Evolutionary conservation across 2,329 filamentous ascomycete species (phyloP), one percentile per base, ranked within the genome.

Genomic region (Scytalidium lignicola): DNA sequence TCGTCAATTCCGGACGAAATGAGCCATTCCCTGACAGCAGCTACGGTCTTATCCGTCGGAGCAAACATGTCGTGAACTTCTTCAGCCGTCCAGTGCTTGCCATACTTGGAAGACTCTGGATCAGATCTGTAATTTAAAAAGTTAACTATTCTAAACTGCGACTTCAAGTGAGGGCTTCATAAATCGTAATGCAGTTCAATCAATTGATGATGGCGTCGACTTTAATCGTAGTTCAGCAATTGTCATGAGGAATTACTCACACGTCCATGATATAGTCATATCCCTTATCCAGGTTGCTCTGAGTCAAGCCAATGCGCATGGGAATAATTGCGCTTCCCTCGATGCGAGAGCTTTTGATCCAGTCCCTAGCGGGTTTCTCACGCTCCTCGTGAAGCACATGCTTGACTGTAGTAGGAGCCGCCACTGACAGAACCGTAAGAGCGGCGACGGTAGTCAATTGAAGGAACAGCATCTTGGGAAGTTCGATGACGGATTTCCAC

Each of bases 221-320:
- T n/a, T 13, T 13, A n/a, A 37, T 37, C 15, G 32, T 13, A 37
- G 15, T 37, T 37, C 5, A 4, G 32, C 32, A 8, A 3, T 53
- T 55, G 41, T 55, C 46, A 58, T 13, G 49, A 8, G 44, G 43
- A 19, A 65, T 53, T 9, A 52, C 61, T 55, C 51, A 63, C 56
- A 63, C 58, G 32, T 70, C 69, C 68, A 71, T 71, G 19, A 73
- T 59, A 21, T 63, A 63, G 29, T 69, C 68, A 52, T 69, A 63
- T 9, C 67, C 71, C 12, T 65, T 62, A 9, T 74, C 65, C n/a
- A 75, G 54, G 46, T 74, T 74, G 18, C 62, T 64, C 55, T 75
- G 72, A 2, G 63, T 66, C 45, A 75, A 53, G 8, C 70, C 71
- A 55, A 75, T 73, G 19, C 69, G 64, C 56, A 74, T 68, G 2